phyloP scores from a whole-genome alignment of 2,329 filamentous ascomycete species.

The Hypoxylon sp. region DNA sequence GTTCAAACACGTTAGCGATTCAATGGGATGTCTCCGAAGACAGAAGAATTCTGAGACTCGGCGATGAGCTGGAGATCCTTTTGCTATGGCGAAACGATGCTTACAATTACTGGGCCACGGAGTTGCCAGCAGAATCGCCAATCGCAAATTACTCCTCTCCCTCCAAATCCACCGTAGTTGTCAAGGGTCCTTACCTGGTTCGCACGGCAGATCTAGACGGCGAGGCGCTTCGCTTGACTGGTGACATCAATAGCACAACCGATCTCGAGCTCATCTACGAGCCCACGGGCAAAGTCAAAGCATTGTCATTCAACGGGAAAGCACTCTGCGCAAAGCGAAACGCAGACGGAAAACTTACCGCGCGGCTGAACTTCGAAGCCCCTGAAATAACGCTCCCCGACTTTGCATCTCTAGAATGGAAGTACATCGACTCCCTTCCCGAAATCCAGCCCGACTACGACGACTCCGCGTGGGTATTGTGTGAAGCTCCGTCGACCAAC shows the following conservation, averaged over 20 bases:
- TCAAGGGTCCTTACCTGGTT: conserved; percentile 73
- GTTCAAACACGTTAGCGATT: conserved; percentile 28
- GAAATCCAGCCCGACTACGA: conserved; percentile 74
- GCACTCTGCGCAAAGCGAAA: conserved; percentile 47
- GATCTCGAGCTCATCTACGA: conserved; percentile 76
- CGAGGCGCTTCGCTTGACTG: conserved; percentile 70
- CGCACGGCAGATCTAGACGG: conserved; percentile 69
- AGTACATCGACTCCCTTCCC: conserved; percentile 76
- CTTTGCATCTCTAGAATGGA: conserved; percentile 72
- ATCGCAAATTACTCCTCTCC: conserved; percentile 43
- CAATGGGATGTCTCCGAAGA: conserved; percentile 65
- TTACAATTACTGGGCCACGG: conserved; percentile 76
- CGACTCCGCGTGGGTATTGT: conserved; percentile 74
- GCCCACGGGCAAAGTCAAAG: conserved; percentile 58
- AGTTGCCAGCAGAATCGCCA: conserved; percentile 60
- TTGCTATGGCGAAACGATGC: conserved; percentile 71
- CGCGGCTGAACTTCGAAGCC: conserved; percentile 27
- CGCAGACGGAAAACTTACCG: conserved; percentile 53
- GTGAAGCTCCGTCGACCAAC: conserved; percentile 63
- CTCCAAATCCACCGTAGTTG: conserved; percentile 60
- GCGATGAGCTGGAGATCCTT: conserved; percentile 64
- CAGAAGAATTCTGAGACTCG: conserved; percentile 64
- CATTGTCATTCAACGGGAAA: conserved; percentile 69
- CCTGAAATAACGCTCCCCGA: conserved; percentile 63
- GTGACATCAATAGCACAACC: conserved; percentile 78